A percentile compares a stretch with the other conserved stretches of the same genome.
phyloP scores from a whole-genome alignment of 495 filamentous ascomycete species.

The Xylaria palmicola region DNA sequence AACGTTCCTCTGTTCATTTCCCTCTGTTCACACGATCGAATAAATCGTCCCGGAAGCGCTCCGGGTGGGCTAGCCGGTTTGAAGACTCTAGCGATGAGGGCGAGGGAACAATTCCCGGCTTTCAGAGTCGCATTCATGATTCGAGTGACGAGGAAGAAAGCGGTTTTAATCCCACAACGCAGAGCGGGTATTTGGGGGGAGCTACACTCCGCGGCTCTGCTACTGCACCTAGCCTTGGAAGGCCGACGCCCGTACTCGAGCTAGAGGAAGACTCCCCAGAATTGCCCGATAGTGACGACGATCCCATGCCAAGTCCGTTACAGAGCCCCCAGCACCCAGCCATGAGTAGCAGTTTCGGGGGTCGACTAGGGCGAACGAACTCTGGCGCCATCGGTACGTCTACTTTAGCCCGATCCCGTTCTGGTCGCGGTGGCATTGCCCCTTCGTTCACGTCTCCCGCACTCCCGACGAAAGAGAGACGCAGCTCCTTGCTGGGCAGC shows the following conservation, averaged over 20 bases:
- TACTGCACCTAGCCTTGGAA: constrained; percentile 18
- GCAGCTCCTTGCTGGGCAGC: constrained; percentile 46
- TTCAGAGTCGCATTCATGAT: constrained; percentile 74
- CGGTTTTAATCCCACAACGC: constrained; percentile 20
- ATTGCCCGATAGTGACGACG: constrained; percentile 27
- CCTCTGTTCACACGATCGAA: constrained; percentile 26
- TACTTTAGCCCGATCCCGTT: constrained; percentile 30
- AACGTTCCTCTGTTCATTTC: constrained; percentile 27
- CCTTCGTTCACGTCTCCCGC: constrained; percentile 25
- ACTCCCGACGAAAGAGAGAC: constrained; percentile 14
- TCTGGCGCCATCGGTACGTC: constrained; percentile 30
- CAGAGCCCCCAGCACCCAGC: constrained; percentile 14
- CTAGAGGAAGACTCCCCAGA: constrained; percentile 41
- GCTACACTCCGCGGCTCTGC: constrained; percentile 21
- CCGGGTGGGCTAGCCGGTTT: constrained; percentile 48
- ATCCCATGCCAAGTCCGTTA: constrained; percentile 26
- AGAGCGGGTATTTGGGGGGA: constrained; percentile 14
- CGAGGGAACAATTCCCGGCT: constrained; percentile 42
- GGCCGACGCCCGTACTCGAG: constrained; percentile 31
- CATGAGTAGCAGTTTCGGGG: background rate
- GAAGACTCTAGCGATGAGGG: constrained; percentile 75
- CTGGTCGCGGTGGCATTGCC: constrained; percentile 33
- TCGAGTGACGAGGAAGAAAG: constrained; percentile 71
- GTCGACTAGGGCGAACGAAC: constrained; percentile 7
- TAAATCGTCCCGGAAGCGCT: constrained; percentile 17